Conservation (phyloP, 164 flowering plant species). For the Euptelea pleiosperma region DNA sequence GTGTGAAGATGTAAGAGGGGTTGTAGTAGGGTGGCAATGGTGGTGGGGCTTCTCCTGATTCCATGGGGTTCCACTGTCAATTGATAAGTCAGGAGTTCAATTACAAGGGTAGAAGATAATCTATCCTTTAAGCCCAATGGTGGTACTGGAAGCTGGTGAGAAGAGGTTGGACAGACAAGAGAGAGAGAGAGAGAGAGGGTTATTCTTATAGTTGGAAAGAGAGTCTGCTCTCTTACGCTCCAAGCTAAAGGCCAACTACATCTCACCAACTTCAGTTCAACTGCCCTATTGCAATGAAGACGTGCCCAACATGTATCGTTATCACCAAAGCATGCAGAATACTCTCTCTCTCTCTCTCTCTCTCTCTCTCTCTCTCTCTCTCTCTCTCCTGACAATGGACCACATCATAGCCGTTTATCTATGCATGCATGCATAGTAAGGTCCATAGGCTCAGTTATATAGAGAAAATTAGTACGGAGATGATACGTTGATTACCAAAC, state of each 20-base stretch:
- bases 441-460: too few relatives aligned
- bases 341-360: too few relatives aligned
- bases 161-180: constrained; percentile 9
- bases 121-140: too few relatives aligned
- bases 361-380: too few relatives aligned
- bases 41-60: constrained; percentile 8
- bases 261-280: constrained; percentile 35
- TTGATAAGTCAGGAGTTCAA: too few relatives aligned
- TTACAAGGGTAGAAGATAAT: not conserved
- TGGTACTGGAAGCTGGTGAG: constrained; percentile 13
- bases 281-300: constrained; percentile 21
- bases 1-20: constrained; percentile 18
- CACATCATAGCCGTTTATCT: too few relatives aligned
- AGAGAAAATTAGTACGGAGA: too few relatives aligned
- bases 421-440: too few relatives aligned
- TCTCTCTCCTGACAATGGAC: too few relatives aligned
- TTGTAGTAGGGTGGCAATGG: not conserved
- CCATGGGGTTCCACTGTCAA: not conserved
- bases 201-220: constrained; percentile 7
- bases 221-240: too few relatives aligned
- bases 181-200: constrained; percentile 7
- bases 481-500: too few relatives aligned
- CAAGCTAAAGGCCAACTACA: constrained; percentile 21
- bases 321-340: constrained; percentile 19
- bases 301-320: constrained; percentile 23